Evolutionary conservation across 805 yeast genomes (phyloP), one percentile per base, ranked within the genome.

Genomic region (Starmerella stigmatis): DNA sequence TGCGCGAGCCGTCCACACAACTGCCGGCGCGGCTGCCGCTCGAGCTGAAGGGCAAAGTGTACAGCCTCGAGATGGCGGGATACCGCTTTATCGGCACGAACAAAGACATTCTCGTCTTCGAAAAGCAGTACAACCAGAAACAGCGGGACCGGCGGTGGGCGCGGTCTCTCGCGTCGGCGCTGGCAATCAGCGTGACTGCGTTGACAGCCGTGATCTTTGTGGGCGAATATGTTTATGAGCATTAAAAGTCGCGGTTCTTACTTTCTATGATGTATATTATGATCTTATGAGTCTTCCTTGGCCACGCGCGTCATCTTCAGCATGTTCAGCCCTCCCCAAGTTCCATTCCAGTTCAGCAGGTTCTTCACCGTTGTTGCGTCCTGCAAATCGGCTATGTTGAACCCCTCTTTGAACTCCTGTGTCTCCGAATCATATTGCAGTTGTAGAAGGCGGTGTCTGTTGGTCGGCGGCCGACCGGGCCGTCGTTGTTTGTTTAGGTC

Each of bases 401-500:
- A 75, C 0, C 98, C 98, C 0, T 84, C 71, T 17, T 64, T 67
- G 56, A 73, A 86, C 46, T 81, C 76, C 32, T 74, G 73, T 30
- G 57, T 42, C 46, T 88, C 96, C 39, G 71, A 65, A 43, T 79
- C 76, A 37, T 70, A 69, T 57, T 74, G 74, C 52, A 72, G 74
- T 54, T 82, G 81, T 46, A 86, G 62, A 19, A 74, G 57, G 52
- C 76, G 78, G 57, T 85, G 94, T 58, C 77, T 76, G 49, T 73
- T 74, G 5, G 82, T 64, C 15, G 83, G 72, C 9, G 98, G 95
- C 65, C 97, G 74, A 15, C 94, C 94, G n/a, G 86, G 77, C 60
- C 94, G 75, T 68, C 94, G 75, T 44, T 71, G 75, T 5, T 60
- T 63, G 49, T 72, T 74, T 45, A 84, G 66, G 42, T 68, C 68